Conservation (phyloP, 129 eudicot species). For the Chrysanthemum seticuspe region DNA sequence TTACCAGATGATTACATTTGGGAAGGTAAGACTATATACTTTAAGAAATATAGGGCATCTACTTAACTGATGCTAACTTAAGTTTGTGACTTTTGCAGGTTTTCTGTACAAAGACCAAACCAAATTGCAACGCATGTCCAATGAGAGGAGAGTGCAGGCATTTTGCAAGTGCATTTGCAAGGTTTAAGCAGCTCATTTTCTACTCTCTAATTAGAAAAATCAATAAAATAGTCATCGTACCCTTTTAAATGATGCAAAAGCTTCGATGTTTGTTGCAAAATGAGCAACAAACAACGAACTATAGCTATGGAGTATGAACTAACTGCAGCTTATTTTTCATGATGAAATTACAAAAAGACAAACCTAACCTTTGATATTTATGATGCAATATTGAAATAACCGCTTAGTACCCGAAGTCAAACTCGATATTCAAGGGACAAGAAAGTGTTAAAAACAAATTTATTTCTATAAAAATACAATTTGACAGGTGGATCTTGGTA, state of each 20-base stretch:
- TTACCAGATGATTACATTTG: constrained; percentile 96
- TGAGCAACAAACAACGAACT: constrained; percentile 1
- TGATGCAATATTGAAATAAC: constrained; percentile 5
- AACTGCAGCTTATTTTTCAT: not conserved
- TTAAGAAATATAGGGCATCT: constrained; percentile 9
- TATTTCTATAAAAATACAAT: not conserved
- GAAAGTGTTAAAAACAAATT: not conserved
- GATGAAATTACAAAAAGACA: not conserved
- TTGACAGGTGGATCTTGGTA: constrained; percentile 9
- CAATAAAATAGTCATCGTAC: constrained; percentile 2
- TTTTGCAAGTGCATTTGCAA: constrained; percentile 86
- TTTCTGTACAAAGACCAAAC: constrained; percentile 89
- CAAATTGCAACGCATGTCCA: constrained; percentile 95
- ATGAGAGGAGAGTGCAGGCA: constrained; percentile 92
- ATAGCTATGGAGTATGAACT: not conserved
- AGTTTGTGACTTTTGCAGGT: constrained; percentile 49
- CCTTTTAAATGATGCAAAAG: too few relatives aligned
- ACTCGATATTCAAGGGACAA: not conserved
- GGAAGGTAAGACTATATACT: constrained; percentile 58
- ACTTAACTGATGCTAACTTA: not conserved
- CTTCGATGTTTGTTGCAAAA: too few relatives aligned
- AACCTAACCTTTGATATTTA: not conserved
- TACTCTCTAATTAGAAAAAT: constrained; percentile 11
- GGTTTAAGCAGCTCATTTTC: constrained; percentile 40
- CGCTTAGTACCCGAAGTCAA: not conserved